Base-by-base conservation (phyloP, 345 rosid genomes). In the Populus simonii region DNA sequence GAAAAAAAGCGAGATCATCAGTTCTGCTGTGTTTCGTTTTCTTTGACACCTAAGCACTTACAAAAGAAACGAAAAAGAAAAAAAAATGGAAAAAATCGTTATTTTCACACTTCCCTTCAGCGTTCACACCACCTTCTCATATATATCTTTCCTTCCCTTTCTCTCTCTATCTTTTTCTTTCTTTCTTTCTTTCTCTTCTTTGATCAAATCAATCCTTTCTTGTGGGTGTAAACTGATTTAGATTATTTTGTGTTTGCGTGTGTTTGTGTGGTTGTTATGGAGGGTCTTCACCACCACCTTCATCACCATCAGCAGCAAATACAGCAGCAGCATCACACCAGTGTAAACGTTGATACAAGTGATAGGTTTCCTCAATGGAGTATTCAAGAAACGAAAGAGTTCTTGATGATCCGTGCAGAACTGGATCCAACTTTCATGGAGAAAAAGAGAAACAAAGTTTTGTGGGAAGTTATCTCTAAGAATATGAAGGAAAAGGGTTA, bases 281-380 rank as follows among this genome's bases (percentile, higher is more conserved):
- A 95, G 70, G 89, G 92, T 57, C 88, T 80, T 57, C 89, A 72
- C 12, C 93, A 83, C 57, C 88, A 84, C 7, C 80, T 69, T 15
- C 80, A 71, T 0, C 71, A 78, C 8, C 72, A 78, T 43, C 80
- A 71, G 4, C 92, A 71, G 8, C 90, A 72, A 5, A 92, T 29
- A 18, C 85, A 70, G 25, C 94, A 82, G 22, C 82, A 80, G 22
- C 90, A 82, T 8, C 87, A 85, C 45, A 79, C 71, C 59, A 83
- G 87, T 62, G 88, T 82, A 41, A 86, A 82, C 78, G 87, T 75
- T 61, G 87, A 87, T 7, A 39, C 86, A 17, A 8, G 82, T n/a
- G 99, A 96, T 69, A 89, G 98, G 88, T 93, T 92, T 82, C 99
- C 99, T 22, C 99, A 96, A 87, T 96, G 99, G 99, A 92, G 93